A percentile compares a stretch with the other conserved stretches of the same genome.
Conservation (phyloP, 2,329 filamentous ascomycete genomes). For the Xylariaceae sp. region DNA sequence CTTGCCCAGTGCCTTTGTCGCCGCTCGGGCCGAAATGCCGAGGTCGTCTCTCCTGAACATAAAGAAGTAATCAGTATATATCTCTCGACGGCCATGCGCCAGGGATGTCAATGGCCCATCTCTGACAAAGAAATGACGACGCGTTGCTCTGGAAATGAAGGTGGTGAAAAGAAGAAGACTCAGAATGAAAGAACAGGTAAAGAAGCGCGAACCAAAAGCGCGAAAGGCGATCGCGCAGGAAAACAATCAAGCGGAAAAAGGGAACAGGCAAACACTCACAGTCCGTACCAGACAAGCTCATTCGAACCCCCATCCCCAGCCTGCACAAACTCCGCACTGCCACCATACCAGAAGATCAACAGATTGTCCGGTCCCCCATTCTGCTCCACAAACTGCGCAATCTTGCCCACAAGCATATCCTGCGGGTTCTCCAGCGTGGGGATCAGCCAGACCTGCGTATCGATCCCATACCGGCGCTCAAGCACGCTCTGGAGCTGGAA, state of each 20-base stretch:
- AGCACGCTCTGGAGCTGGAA: constrained; percentile 11
- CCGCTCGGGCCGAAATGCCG: constrained; percentile 8
- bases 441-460: constrained; percentile 15
- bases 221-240: too few relatives aligned
- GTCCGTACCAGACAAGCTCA: constrained; percentile 17
- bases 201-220: too few relatives aligned
- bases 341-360: constrained; percentile 20
- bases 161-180: background rate
- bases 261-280: constrained; percentile 7
- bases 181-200: too few relatives aligned
- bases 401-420: constrained; percentile 12
- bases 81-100: background rate
- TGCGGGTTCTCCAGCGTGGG: constrained; percentile 12
- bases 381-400: constrained; percentile 12
- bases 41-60: constrained; percentile 8
- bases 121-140: background rate
- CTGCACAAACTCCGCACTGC: constrained; percentile 10
- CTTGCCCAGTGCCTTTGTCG: constrained; percentile 5
- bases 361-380: constrained; percentile 13
- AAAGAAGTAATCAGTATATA: background rate
- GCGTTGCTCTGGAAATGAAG: background rate
- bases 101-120: background rate
- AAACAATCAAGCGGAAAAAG: too few relatives aligned
- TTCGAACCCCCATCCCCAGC: background rate
- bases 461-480: constrained; percentile 9